A percentile compares a stretch with the other conserved stretches of the same genome.
phyloP scores from a whole-genome alignment of 345 rosid genomes.

The Camelina laxa region DNA sequence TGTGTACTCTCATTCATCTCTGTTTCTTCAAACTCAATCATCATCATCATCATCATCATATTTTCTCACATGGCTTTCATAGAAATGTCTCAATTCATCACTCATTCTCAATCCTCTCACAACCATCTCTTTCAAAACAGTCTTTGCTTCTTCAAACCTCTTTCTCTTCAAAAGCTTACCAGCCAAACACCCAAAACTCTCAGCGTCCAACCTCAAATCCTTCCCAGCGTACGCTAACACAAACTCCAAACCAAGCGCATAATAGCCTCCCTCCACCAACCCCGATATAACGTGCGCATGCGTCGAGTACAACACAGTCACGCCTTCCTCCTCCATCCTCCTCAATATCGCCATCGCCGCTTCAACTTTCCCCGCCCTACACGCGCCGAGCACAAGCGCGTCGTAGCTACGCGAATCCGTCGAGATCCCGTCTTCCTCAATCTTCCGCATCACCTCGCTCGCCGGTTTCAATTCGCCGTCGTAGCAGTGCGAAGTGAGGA shows the following conservation, averaged over 20 bases:
- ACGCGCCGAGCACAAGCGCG: constrained; percentile 66
- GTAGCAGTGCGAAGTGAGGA: constrained; percentile 51
- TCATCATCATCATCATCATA: background rate
- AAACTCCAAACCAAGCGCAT: constrained; percentile 56
- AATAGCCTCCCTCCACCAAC: constrained; percentile 47
- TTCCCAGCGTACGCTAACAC: constrained; percentile 52
- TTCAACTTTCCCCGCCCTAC: constrained; percentile 59
- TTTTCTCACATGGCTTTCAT: constrained; percentile 14
- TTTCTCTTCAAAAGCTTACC: constrained; percentile 44
- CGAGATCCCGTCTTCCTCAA: constrained; percentile 50
- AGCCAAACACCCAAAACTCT: constrained; percentile 58
- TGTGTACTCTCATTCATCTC: background rate
- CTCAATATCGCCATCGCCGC: constrained; percentile 61
- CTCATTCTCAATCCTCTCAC: constrained; percentile 48
- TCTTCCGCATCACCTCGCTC: constrained; percentile 49
- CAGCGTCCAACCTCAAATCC: constrained; percentile 50
- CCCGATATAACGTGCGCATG: constrained; percentile 54
- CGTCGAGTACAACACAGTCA: constrained; percentile 50
- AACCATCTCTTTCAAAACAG: constrained; percentile 56
- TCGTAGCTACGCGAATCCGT: constrained; percentile 61
- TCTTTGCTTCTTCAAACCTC: constrained; percentile 47
- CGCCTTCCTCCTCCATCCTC: constrained; percentile 61
- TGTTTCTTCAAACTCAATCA: background rate
- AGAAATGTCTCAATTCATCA: constrained; percentile 8
- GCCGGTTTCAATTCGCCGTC: constrained; percentile 49